These are phyloP conservation scores for Mercurialis annua DNA, from an alignment of 345 rosid genomes.

Conservation along the genomic window DNA sequence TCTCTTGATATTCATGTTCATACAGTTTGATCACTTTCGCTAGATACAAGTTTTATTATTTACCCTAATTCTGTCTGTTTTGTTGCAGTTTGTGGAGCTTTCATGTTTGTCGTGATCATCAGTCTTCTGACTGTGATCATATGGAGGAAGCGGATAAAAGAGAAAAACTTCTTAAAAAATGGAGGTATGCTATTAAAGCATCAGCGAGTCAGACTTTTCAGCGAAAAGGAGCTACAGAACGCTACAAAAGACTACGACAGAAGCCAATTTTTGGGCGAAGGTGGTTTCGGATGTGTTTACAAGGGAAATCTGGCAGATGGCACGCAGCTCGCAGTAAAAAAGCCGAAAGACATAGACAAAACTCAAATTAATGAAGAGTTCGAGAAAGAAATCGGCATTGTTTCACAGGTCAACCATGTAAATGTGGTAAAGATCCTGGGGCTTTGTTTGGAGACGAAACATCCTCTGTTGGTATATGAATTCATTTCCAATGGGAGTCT, in stretches of 20 bases:
- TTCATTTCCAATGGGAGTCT: constrained; percentile 28
- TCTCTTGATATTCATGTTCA: not conserved
- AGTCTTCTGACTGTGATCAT: not conserved
- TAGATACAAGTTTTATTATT: too few relatives aligned
- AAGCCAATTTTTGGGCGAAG: constrained; percentile 13
- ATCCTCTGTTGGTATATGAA: constrained; percentile 30
- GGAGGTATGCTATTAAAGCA: constrained; percentile 25
- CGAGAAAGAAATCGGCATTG: not conserved
- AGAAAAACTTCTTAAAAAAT: constrained; percentile 21
- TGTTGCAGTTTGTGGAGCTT: constrained; percentile 7
- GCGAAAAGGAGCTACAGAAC: constrained; percentile 17
- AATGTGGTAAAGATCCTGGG: constrained; percentile 31
- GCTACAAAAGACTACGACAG: constrained; percentile 22
- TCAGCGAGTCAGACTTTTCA: constrained; percentile 28
- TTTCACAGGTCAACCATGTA: constrained; percentile 5
- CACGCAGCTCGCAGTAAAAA: constrained; percentile 13
- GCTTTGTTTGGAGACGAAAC: constrained; percentile 28
- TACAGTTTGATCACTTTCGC: too few relatives aligned
- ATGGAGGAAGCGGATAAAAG: constrained; percentile 3
- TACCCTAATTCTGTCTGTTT: not conserved
- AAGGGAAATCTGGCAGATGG: constrained; percentile 16
- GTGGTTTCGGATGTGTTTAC: constrained; percentile 29
- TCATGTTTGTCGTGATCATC: not conserved
- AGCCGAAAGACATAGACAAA: not conserved
- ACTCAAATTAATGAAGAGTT: not conserved